Conservation (phyloP, 164 flowering plant genomes). For the Santalum album region DNA sequence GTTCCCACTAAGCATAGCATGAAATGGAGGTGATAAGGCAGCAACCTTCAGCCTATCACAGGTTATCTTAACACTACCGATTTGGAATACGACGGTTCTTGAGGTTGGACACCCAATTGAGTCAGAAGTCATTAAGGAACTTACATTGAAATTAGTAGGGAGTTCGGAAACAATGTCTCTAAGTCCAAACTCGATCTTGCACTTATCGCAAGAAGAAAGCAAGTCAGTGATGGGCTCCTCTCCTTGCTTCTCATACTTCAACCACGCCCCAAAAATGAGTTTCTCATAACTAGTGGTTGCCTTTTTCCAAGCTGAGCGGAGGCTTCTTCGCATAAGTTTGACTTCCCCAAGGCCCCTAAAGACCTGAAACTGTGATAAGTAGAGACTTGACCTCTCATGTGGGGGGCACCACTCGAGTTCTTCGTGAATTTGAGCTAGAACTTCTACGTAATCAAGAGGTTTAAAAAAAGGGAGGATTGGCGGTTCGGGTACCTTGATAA, state of each 20-base stretch:
- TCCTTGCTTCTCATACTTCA: constrained; percentile 84
- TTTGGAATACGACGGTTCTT: constrained; percentile 38
- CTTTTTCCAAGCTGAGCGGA: constrained; percentile 71
- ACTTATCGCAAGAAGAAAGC: constrained; percentile 71
- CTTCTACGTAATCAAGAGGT: constrained; percentile 89
- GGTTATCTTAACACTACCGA: constrained; percentile 57
- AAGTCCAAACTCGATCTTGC: constrained; percentile 55
- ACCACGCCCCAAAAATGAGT: constrained; percentile 88
- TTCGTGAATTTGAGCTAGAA: constrained; percentile 91
- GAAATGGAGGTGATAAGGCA: constrained; percentile 68
- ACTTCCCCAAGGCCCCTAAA: constrained; percentile 88
- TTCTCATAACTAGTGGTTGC: constrained; percentile 65
- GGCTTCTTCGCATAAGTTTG: constrained; percentile 78
- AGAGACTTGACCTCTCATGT: constrained; percentile 58
- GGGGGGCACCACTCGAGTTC: constrained; percentile 76
- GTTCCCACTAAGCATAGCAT: constrained; percentile 86
- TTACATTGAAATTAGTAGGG: constrained; percentile 16
- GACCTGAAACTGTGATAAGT: constrained; percentile 76
- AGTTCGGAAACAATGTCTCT: constrained; percentile 56
- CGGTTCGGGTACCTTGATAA: constrained; percentile 86
- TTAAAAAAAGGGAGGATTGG: constrained; percentile 67
- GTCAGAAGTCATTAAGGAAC: constrained; percentile 13
- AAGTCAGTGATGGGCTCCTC: constrained; percentile 73
- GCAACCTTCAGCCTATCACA: constrained; percentile 83
- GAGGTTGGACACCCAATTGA: constrained; percentile 17